Conservation (phyloP, 305 asterid genomes). For the Striga hermonthica region DNA sequence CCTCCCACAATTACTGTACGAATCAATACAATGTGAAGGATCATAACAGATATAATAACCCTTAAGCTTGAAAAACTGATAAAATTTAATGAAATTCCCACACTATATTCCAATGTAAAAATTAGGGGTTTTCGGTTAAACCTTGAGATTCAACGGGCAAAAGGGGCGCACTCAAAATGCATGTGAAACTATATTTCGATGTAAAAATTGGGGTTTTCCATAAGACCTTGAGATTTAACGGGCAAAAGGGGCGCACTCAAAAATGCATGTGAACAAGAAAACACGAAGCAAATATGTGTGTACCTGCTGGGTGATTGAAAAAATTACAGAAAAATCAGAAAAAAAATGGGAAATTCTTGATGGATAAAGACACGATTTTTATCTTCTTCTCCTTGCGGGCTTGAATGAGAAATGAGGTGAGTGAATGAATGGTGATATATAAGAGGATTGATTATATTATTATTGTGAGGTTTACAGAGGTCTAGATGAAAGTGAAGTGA, state of each 20-base stretch:
- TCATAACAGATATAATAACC: background rate
- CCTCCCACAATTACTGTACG: background rate
- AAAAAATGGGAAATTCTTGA: slow-evolving; percentile 1
- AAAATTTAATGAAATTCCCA: too few relatives aligned
- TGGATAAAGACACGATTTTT: background rate
- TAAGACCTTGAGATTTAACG: slow-evolving; percentile 20
- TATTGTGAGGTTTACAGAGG: too few relatives aligned
- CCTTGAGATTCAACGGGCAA: slow-evolving; percentile 13
- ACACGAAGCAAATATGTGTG: background rate
- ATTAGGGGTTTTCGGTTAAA: slow-evolving; percentile 36
- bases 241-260: background rate
- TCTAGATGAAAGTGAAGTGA: too few relatives aligned
- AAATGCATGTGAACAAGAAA: too few relatives aligned
- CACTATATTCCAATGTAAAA: background rate
- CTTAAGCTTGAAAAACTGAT: too few relatives aligned
- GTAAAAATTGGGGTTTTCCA: background rate
- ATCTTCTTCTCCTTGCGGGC: slow-evolving; percentile 23
- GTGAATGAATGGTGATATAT: background rate
- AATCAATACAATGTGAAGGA: background rate
- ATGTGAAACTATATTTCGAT: background rate
- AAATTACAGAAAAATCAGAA: background rate
- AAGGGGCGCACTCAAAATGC: background rate
- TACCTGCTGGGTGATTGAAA: slow-evolving; percentile 17
- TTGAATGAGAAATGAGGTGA: slow-evolving; percentile 20
- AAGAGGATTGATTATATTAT: too few relatives aligned